phyloP scores from a whole-genome alignment of 305 asterid genomes.

The Coffea humblotiana region DNA sequence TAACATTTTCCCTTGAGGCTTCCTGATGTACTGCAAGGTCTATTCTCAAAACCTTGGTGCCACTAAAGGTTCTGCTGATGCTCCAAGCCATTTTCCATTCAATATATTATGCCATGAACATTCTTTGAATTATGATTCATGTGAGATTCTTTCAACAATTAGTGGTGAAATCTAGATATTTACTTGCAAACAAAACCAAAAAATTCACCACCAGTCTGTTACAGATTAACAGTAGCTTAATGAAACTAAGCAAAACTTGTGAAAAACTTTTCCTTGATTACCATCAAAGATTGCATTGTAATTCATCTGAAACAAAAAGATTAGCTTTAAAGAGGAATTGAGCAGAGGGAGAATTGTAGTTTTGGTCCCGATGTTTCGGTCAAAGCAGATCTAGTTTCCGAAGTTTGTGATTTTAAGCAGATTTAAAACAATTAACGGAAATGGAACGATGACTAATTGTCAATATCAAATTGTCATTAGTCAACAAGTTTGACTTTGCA shows the following conservation, averaged over 20 bases:
- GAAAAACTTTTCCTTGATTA: background rate
- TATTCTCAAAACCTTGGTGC: background rate
- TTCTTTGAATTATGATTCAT: background rate
- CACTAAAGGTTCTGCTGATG: background rate
- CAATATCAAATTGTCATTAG: no score
- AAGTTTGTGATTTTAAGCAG: no score
- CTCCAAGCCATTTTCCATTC: background rate
- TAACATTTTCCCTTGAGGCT: background rate
- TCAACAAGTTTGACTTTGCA: no score
- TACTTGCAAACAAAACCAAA: background rate
- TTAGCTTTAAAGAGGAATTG: background rate
- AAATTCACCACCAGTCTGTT: background rate
- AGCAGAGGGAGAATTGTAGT: background rate
- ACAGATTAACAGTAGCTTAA: background rate
- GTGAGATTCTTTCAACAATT: background rate
- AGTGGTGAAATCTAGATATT: background rate
- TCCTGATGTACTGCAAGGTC: slow-evolving; percentile 2
- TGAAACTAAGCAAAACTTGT: background rate
- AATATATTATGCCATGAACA: background rate
- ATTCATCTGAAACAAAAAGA: background rate
- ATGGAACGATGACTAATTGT: no score
- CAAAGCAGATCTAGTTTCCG: no score
- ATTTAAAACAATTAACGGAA: no score
- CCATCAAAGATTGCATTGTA: background rate
- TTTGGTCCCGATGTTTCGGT: no score